Conservation (phyloP, 306 rosid genomes). For the Fragaria iinumae region DNA sequence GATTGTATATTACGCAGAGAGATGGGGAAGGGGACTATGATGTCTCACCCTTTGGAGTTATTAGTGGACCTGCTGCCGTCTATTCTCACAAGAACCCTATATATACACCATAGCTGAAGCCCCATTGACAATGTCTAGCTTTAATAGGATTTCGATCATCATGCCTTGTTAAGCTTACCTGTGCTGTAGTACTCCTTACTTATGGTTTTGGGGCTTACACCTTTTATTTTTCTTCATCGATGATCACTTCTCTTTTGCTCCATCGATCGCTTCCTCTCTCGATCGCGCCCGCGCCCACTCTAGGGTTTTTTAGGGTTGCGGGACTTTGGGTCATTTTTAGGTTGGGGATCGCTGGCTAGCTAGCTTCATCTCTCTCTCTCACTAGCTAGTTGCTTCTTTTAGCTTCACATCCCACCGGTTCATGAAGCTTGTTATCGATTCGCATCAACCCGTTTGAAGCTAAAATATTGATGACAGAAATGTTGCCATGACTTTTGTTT, state of each 20-base stretch:
- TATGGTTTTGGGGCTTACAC: background rate
- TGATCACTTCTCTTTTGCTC: background rate
- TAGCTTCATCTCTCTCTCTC: background rate
- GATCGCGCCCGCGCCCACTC: conserved; percentile 10
- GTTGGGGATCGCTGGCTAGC: background rate
- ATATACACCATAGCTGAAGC: background rate
- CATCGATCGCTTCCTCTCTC: background rate
- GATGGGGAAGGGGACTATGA: conserved; percentile 21
- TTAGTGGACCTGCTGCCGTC: conserved; percentile 17
- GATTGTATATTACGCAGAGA: conserved; percentile 7
- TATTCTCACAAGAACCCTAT: background rate
- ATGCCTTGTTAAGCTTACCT: conserved; percentile 2
- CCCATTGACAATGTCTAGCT: conserved; percentile 7
- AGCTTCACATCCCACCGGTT: background rate
- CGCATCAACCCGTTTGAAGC: background rate
- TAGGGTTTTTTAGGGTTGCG: conserved; percentile 20
- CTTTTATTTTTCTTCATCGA: background rate
- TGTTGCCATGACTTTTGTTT: background rate
- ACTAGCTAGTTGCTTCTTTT: no score
- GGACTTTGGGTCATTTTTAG: conserved; percentile 7
- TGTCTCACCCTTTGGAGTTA: conserved; percentile 36
- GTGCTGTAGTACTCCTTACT: background rate
- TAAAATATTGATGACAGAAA: background rate
- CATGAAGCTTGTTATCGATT: background rate
- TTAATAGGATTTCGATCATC: conserved; percentile 2